A percentile compares a stretch with the other conserved stretches of the same genome.
Evolutionary conservation across 148 eudicot species (phyloP).

Genomic region (Rhododendron simsii): DNA sequence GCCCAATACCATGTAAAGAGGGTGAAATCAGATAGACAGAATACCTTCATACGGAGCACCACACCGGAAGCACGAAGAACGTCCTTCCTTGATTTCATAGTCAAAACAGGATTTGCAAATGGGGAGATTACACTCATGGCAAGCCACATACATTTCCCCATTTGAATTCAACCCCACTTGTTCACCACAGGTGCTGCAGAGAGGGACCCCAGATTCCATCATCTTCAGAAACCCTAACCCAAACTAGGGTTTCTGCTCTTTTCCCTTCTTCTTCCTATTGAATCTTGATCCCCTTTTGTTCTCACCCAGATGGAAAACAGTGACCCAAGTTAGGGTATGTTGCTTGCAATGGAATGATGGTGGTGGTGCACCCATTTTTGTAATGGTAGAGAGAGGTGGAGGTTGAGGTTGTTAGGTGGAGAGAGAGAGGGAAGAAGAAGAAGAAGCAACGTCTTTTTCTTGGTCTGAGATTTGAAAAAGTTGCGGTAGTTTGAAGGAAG

Average conservation of each 20-base stretch:
- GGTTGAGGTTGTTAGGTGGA: constrained; percentile 11
- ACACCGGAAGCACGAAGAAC: constrained; percentile 64
- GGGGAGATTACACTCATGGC: constrained; percentile 77
- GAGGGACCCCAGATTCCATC: constrained; percentile 77
- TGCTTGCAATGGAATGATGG: constrained; percentile 25
- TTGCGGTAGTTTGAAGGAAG: constrained; percentile 88
- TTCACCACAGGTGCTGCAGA: constrained; percentile 82
- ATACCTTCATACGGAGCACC: constrained; percentile 58
- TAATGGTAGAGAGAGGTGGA: constrained; percentile 10
- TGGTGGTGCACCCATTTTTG: constrained; percentile 17
- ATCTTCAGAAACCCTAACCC: constrained; percentile 23
- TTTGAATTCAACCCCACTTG: constrained; percentile 50
- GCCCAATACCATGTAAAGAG: not conserved
- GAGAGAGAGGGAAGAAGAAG: constrained; percentile 14
- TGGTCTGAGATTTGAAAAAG: constrained; percentile 24
- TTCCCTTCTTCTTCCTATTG: not conserved
- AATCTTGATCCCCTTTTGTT: not conserved
- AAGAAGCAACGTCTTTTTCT: constrained; percentile 50
- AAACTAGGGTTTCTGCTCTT: not conserved
- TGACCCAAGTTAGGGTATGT: constrained; percentile 18
- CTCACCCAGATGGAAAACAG: constrained; percentile 4
- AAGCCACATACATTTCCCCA: constrained; percentile 79
- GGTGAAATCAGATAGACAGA: not conserved
- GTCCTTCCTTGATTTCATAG: constrained; percentile 72
- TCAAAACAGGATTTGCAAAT: constrained; percentile 75